Conservation (phyloP, 768 basidiomycete genomes). For the Chlorophyllum brunneum region DNA sequence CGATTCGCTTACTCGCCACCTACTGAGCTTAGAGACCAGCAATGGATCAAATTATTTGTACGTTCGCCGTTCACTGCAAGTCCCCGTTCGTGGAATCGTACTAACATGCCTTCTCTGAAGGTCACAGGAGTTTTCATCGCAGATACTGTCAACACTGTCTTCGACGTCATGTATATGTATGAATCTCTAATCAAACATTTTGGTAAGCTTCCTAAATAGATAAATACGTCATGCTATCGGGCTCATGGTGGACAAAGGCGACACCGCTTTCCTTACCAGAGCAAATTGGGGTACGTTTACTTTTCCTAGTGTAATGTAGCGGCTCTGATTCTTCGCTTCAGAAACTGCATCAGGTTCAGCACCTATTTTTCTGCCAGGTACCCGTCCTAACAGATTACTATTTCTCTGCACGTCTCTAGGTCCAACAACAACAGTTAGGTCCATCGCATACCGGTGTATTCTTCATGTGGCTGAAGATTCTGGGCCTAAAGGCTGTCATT, state of each 20-base stretch:
- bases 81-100: too few relatives aligned
- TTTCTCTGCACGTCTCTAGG: too few relatives aligned
- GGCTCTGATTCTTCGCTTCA: too few relatives aligned
- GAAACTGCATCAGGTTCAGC: too few relatives aligned
- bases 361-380: too few relatives aligned
- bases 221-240: background rate
- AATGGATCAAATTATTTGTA: constrained; percentile 44
- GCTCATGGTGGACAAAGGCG: constrained; percentile 17
- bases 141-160: constrained; percentile 44
- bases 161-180: constrained; percentile 43
- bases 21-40: constrained; percentile 31
- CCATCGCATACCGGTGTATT: too few relatives aligned
- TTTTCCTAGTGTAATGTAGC: too few relatives aligned
- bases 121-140: constrained; percentile 31
- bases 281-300: constrained; percentile 11
- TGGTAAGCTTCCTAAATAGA: constrained; percentile 24
- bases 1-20: constrained; percentile 1
- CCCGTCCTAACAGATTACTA: too few relatives aligned
- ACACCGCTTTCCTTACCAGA: constrained; percentile 7
- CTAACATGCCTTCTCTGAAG: constrained; percentile 20
- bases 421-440: too few relatives aligned
- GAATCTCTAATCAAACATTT: constrained; percentile 43
- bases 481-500: constrained; percentile 35
- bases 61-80: too few relatives aligned
- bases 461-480: too few relatives aligned